Evolutionary conservation across 768 basidiomycete species (phyloP), one percentile per base, ranked within the genome.

Genomic region (Rhodocollybia butyracea): DNA sequence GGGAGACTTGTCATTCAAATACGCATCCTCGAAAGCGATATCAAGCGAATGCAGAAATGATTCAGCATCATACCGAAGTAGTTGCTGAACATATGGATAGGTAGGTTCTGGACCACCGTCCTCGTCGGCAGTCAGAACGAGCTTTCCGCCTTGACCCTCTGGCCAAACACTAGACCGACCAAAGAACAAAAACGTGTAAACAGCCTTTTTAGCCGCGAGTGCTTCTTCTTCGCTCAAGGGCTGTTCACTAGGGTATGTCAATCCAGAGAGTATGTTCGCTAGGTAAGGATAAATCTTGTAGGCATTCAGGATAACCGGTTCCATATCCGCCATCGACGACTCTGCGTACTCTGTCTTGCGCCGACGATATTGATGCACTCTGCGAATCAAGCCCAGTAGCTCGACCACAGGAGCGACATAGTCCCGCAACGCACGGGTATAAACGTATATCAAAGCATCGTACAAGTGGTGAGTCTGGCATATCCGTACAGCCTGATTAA

Each of bases 281-380:
- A 99, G 76, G 67, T 95, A 98, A 0, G 90, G 85, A 64, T 88
- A 98, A 46, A 98, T 79, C 73, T 94, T 96, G 77, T 95, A 93
- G 2, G 96, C 90, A 64, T 91, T 85, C 22, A 87, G 69, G 26
- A 87, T 79, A 40, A 78, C 68, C 7, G 77, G 70, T 59, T 90
- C 89, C 57, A 86, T 73, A 38, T 66, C 56, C 29, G 67, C 60
- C 19, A 63, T 64, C 19, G 70, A 70, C 21, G 69, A 64, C 13
- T 68, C 66, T 29, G 62, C 31, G n/a, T 61, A 63, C 27, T 74
- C 72, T 15, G 65, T 62, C 34, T 66, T 67, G 5, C 71, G 64
- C 45, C 70, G 71, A 42, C 86, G 78, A 58, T 78, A 75, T 57
- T 78, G 80, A 55, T 83, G 81, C 24, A 91, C 82, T 55, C 76